Evolutionary conservation across 2,329 filamentous ascomycete species (phyloP).

Genomic region (Colletotrichum cordylinicola): DNA sequence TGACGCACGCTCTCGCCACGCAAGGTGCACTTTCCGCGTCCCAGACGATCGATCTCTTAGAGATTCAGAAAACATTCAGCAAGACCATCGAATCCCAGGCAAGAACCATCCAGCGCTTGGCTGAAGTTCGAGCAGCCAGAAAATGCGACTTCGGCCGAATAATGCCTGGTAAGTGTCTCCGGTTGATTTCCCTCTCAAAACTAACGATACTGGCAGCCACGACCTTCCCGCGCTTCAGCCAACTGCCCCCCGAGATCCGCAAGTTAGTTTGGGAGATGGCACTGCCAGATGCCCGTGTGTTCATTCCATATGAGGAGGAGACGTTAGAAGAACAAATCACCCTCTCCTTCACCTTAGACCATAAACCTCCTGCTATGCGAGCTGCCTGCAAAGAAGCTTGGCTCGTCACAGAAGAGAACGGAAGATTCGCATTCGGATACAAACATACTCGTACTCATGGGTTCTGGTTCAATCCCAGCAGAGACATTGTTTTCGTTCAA

Average conservation of each 20-base stretch:
- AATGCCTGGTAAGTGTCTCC: not conserved
- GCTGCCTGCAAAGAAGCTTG: not conserved
- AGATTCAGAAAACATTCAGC: not conserved
- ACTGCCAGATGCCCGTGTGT: not conserved
- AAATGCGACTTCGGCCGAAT: not conserved
- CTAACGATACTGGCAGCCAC: not conserved
- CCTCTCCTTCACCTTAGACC: too few species aligned
- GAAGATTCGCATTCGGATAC: not conserved
- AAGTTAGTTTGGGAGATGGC: not conserved
- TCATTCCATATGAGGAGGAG: too few species aligned
- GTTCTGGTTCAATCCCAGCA: not conserved
- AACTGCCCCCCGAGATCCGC: not conserved
- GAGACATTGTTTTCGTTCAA: not conserved
- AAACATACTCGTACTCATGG: not conserved
- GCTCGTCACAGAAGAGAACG: not conserved
- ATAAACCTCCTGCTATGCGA: not conserved
- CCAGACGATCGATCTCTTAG: not conserved
- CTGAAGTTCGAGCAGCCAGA: accelerated
- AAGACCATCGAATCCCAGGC: not conserved
- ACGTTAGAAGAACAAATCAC: not conserved
- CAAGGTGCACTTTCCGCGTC: not conserved
- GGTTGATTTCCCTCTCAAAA: not conserved
- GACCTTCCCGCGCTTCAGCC: not conserved
- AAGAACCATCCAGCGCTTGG: not conserved
- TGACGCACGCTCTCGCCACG: not conserved